phyloP scores from a whole-genome alignment of 2,329 filamentous ascomycete species.

The Grosmannia huntii region DNA sequence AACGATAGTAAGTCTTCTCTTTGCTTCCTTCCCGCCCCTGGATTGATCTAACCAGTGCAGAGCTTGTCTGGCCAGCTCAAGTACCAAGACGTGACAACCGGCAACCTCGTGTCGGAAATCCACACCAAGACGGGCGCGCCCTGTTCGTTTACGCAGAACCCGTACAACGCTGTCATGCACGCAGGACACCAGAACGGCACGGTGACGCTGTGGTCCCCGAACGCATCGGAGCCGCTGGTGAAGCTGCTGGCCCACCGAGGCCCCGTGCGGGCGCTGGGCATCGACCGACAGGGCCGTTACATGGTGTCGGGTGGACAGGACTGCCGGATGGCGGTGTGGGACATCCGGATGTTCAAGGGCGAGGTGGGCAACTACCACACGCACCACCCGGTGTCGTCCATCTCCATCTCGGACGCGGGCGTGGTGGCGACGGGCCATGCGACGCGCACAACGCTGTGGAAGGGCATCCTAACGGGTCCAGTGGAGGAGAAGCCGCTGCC shows the following conservation, averaged over 20 bases:
- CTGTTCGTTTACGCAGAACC: slow-evolving; percentile 75
- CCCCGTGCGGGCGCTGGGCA: slow-evolving; percentile 70
- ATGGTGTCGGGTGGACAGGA: slow-evolving; percentile 16
- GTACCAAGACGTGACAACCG: slow-evolving; percentile 92
- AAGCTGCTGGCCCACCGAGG: slow-evolving; percentile 85
- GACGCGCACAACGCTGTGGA: slow-evolving; percentile 82
- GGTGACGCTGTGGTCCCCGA: slow-evolving; percentile 92
- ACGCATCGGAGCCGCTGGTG: slow-evolving; percentile 71
- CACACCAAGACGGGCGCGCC: slow-evolving; percentile 76
- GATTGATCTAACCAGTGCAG: slow-evolving; percentile 22
- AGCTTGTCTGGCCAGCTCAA: slow-evolving; percentile 75
- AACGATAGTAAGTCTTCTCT: slow-evolving; percentile 52
- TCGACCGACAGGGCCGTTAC: slow-evolving; percentile 77
- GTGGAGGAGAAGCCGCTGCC: slow-evolving; percentile 78
- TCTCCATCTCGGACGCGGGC: slow-evolving; percentile 80
- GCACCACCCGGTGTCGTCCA: slow-evolving; percentile 65
- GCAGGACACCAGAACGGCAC: slow-evolving; percentile 91
- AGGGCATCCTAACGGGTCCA: slow-evolving; percentile 45
- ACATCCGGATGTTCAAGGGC: slow-evolving; percentile 36
- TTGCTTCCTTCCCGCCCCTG: no score
- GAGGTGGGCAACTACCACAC: slow-evolving; percentile 86
- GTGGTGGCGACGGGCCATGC: slow-evolving; percentile 86
- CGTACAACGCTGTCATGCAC: slow-evolving; percentile 83
- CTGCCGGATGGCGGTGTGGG: slow-evolving; percentile 14
- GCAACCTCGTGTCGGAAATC: slow-evolving; percentile 74